Percentiles rank a stretch among this genome's conserved stretches.
Conservation (phyloP, 495 filamentous ascomycete genomes). For the Pyronema omphalodes region DNA sequence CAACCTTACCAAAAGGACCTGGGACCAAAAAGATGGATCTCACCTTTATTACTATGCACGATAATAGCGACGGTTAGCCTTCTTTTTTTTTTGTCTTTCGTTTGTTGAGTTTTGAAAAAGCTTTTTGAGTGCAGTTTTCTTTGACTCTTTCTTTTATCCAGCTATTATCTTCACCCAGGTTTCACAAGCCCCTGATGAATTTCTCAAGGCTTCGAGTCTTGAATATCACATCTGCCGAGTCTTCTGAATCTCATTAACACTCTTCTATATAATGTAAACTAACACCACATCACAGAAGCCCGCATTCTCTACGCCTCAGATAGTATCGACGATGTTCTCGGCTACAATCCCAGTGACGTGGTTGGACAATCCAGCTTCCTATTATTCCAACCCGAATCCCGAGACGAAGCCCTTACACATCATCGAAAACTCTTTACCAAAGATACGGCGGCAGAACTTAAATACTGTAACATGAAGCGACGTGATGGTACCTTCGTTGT, state of each 20-base stretch:
- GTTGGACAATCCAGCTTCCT: constrained; percentile 64
- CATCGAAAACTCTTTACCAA: constrained; percentile 56
- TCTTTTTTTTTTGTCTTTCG: no score
- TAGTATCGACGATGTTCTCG: constrained; percentile 64
- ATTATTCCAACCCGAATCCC: constrained; percentile 69
- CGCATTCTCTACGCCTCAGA: constrained; percentile 70
- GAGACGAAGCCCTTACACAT: constrained; percentile 52
- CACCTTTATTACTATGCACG: constrained; percentile 87
- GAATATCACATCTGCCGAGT: not conserved
- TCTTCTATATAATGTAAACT: constrained; percentile 3
- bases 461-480: constrained; percentile 56
- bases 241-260: not conserved
- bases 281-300: constrained; percentile 39
- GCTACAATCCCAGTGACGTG: constrained; percentile 59
- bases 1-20: not conserved
- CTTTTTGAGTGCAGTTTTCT: no score
- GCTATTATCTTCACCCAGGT: no score
- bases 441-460: constrained; percentile 70
- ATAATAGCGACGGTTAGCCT: constrained; percentile 32
- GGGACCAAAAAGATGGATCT: constrained; percentile 53
- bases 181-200: not conserved
- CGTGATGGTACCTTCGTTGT: constrained; percentile 54
- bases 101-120: no score
- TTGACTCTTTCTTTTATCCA: no score
- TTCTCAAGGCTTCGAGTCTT: not conserved